A percentile compares a stretch with the other conserved stretches of the same genome.
Evolutionary conservation across 306 rosid genomes (phyloP).

Genomic region (Rubus parviflorus): DNA sequence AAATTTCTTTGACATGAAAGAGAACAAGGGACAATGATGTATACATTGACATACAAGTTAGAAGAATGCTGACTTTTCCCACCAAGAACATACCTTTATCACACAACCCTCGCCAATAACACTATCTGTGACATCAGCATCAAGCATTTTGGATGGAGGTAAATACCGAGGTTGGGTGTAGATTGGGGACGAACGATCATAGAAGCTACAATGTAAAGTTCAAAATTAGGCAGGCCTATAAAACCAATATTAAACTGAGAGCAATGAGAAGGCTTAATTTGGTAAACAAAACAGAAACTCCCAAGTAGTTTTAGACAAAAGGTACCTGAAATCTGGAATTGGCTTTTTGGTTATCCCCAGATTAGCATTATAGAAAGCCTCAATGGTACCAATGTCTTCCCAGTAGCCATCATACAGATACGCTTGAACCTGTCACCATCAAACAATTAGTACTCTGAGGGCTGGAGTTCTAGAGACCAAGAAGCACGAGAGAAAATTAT

Average conservation of each 20-base stretch:
- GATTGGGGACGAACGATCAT: constrained; percentile 97
- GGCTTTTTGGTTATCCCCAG: constrained; percentile 97
- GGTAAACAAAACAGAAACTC: constrained; percentile 14
- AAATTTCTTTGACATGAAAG: background rate
- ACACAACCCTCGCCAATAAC: constrained; percentile 99
- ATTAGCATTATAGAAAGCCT: constrained; percentile 97
- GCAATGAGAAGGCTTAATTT: constrained; percentile 17
- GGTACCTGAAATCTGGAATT: constrained; percentile 90
- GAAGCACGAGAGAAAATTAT: background rate
- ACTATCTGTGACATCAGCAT: constrained; percentile 96
- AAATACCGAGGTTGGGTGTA: constrained; percentile 97
- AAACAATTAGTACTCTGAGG: constrained; percentile 18
- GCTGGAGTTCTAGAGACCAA: background rate
- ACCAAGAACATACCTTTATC: constrained; percentile 61
- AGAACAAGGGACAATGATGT: background rate
- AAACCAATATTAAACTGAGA: constrained; percentile 12
- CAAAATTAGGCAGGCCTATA: constrained; percentile 13
- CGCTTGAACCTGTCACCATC: constrained; percentile 80
- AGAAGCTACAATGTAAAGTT: constrained; percentile 61
- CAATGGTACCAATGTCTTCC: constrained; percentile 99
- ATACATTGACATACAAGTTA: constrained; percentile 8
- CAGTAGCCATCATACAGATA: constrained; percentile 96
- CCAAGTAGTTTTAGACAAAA: constrained; percentile 5
- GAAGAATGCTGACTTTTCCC: constrained; percentile 10
- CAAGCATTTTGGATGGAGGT: constrained; percentile 99